Evolutionary conservation across 169 alveolate genomes (phyloP).

Genomic region (Cyclospora cayetanensis): DNA sequence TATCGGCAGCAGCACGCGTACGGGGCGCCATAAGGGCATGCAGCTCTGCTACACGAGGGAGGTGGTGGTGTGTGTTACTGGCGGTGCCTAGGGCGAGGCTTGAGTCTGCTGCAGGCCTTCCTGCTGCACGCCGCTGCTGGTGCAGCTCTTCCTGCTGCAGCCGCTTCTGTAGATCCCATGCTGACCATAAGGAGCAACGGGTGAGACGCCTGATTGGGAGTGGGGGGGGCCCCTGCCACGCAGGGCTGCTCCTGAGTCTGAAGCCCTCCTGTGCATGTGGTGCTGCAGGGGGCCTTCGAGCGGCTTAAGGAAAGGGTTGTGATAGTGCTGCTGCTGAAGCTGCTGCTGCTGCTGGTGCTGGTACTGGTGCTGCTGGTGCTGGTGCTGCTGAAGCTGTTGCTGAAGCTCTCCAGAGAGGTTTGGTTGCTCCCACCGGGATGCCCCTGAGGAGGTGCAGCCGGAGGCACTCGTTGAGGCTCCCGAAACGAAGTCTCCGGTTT

Average conservation of each 20-base stretch:
- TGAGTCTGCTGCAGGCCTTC: not conserved
- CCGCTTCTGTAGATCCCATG: not conserved
- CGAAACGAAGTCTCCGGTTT: not conserved
- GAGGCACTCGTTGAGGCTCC: constrained; percentile 8
- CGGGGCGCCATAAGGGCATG: no score
- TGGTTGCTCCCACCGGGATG: not conserved
- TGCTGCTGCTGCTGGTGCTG: constrained; percentile 16
- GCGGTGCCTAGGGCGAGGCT: no score
- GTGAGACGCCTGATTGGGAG: not conserved
- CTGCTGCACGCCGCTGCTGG: not conserved
- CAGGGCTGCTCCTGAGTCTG: constrained; percentile 17
- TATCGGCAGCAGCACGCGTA: no score
- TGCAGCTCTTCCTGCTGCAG: constrained; percentile 36
- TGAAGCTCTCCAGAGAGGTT: constrained; percentile 2
- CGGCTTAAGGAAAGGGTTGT: not conserved
- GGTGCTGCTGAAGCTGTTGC: not conserved
- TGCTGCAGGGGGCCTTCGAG: not conserved
- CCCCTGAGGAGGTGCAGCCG: not conserved
- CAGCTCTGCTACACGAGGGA: no score
- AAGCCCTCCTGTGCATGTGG: constrained; percentile 13
- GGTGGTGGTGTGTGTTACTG: no score
- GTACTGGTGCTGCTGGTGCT: constrained; percentile 44
- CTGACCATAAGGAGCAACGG: not conserved
- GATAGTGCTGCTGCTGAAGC: no score
- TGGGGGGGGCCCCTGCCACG: not conserved